phyloP scores from a whole-genome alignment of 2,329 filamentous ascomycete species.

The Aspergillus carbonarius region DNA sequence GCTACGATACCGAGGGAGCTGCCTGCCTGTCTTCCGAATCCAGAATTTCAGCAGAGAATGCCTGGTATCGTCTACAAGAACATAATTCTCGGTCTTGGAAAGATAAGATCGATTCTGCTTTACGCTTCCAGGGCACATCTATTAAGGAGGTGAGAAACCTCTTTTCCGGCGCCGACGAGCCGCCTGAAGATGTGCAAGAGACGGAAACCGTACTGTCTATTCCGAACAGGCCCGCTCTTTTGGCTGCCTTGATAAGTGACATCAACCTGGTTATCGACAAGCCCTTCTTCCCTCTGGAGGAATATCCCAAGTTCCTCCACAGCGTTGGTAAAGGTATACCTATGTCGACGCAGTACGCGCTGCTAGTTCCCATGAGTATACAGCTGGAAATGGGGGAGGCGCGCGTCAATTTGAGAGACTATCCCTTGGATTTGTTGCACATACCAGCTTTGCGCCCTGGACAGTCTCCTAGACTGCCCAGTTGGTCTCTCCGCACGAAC shows the following conservation, averaged over 20 bases:
- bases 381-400: slow-evolving; percentile 89
- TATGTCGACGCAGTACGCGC: slow-evolving; percentile 80
- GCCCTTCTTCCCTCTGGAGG: slow-evolving; percentile 80
- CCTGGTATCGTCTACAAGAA: slow-evolving; percentile 69
- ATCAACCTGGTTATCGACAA: slow-evolving; percentile 85
- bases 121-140: slow-evolving; percentile 66
- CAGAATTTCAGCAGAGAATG: slow-evolving; percentile 73
- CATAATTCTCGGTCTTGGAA: slow-evolving; percentile 93
- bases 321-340: slow-evolving; percentile 97
- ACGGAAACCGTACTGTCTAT: slow-evolving; percentile 82
- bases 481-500: slow-evolving; percentile 80
- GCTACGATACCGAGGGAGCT: slow-evolving; percentile 78
- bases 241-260: slow-evolving; percentile 78
- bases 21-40: slow-evolving; percentile 69
- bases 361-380: slow-evolving; percentile 86
- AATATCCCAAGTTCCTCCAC: slow-evolving; percentile 81
- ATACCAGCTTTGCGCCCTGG: slow-evolving; percentile 78
- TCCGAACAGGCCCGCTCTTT: slow-evolving; percentile 78
- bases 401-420: slow-evolving; percentile 82
- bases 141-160: slow-evolving; percentile 75
- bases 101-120: slow-evolving; percentile 76
- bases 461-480: slow-evolving; percentile 76
- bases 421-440: slow-evolving; percentile 87
- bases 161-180: slow-evolving; percentile 78
- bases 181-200: slow-evolving; percentile 79